Conservation (phyloP, 1,284 basidiomycete genomes). For the Trichosporon coremiiforme region DNA sequence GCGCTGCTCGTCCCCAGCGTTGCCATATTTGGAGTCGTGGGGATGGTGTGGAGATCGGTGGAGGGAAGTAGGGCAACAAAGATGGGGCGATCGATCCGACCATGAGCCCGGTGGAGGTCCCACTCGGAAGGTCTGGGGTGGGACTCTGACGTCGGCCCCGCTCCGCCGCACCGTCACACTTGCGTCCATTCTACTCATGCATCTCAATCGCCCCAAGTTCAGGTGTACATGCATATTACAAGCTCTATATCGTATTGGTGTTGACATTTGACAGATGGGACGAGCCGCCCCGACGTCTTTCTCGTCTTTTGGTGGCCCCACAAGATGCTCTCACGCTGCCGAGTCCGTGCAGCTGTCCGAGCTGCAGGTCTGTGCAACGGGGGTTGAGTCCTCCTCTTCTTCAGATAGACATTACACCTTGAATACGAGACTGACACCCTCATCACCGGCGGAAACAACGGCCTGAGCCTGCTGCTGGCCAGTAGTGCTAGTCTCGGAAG, state of each 20-base stretch:
- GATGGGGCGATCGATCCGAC: slow-evolving; percentile 12
- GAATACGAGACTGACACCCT: slow-evolving; percentile 76
- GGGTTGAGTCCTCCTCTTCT: not conserved
- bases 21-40: not conserved
- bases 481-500: slow-evolving; percentile 48
- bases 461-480: slow-evolving; percentile 54
- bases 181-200: not conserved
- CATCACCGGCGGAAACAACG: slow-evolving; percentile 81
- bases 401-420: not conserved
- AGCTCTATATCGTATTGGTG: slow-evolving; percentile 7
- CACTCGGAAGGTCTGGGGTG: not conserved
- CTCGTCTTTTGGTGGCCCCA: not conserved
- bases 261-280: slow-evolving; percentile 1
- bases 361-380: not conserved
- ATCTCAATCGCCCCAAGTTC: not conserved
- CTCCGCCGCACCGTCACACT: not conserved
- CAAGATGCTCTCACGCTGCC: not conserved
- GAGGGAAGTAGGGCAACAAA: slow-evolving; percentile 4
- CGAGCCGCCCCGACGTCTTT: not conserved
- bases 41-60: not conserved
- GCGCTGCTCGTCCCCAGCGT: slow-evolving; percentile 11
- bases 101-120: slow-evolving; percentile 9
- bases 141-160: not conserved
- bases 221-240: slow-evolving; percentile 20
- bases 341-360: not conserved